Percentiles rank a stretch among this genome's conserved stretches.
phyloP scores from a whole-genome alignment of 2,329 filamentous ascomycete genomes.

The Fusarium nygamai region DNA sequence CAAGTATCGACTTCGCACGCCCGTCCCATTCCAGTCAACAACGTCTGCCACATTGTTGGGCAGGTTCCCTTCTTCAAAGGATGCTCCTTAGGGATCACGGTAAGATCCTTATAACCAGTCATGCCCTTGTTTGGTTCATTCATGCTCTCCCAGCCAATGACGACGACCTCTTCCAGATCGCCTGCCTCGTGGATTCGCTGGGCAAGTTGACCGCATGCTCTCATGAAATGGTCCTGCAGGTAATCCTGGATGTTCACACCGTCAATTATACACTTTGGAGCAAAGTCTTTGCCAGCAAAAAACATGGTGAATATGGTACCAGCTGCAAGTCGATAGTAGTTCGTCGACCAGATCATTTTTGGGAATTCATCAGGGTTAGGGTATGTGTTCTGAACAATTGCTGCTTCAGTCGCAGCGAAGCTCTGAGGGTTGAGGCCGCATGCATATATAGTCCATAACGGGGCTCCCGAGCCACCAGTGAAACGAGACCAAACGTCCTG shows the following conservation, averaged over 20 bases:
- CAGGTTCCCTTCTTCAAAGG: constrained; percentile 92
- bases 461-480: constrained; percentile 92
- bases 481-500: constrained; percentile 99
- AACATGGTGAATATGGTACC: constrained; percentile 95
- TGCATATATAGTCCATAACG: constrained; percentile 97
- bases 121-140: constrained; percentile 95
- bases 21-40: constrained; percentile 89
- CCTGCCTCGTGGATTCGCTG: constrained; percentile 88
- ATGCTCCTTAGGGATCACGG: constrained; percentile 83
- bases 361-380: constrained; percentile 86
- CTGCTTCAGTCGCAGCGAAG: constrained; percentile 88
- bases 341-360: constrained; percentile 99
- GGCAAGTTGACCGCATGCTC: constrained; percentile 82
- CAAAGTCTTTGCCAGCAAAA: constrained; percentile 90
- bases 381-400: constrained; percentile 94
- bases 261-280: constrained; percentile 94
- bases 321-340: constrained; percentile 87
- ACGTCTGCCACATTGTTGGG: constrained; percentile 93
- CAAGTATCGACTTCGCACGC: constrained; percentile 91
- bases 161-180: constrained; percentile 83
- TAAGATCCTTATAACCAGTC: constrained; percentile 84
- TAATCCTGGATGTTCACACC: constrained; percentile 97
- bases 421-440: constrained; percentile 87
- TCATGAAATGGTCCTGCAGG: constrained; percentile 85
- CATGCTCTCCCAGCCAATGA: constrained; percentile 95